Evolutionary conservation across 2,329 filamentous ascomycete species (phyloP), one percentile per base, ranked within the genome.

Genomic region (Huntiella savannae): DNA sequence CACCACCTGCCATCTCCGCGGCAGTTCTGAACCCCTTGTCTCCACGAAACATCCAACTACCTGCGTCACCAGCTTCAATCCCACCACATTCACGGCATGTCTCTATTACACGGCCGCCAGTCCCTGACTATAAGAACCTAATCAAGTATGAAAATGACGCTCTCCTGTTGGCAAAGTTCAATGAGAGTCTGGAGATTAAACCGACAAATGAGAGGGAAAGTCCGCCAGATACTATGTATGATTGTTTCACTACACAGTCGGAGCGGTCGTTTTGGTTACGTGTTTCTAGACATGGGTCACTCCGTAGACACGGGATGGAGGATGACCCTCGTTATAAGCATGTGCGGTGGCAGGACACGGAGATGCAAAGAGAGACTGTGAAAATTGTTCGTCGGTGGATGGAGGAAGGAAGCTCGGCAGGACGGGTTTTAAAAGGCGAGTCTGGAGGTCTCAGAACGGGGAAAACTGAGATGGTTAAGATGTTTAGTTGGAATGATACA

Each of bases 241-340:
- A 77, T 55, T 70, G 62, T 22, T 77, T 77, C 50, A 61, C 62
- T 4, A 63, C 65, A 2, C 67, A 69, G 3, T 68, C 69, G 2
- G 68, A 79, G 57, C 72, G 77, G 42, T 77, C 73, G 54, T 65
- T 66, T 5, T 81, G 77, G 77, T 78, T 79, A 52, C 71, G 74
- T 15, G 59, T 79, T 13, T 77, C 76, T 5, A 68, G 76, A 4
- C 67, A 66, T 47, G 76, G 74, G 2, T 74, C 75, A 0, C 65
- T 69, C 53, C 64, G 73, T 4, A 70, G 69, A 49, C 67, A 78
- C 52, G 64, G 75, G 46, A 58, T 60, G 3, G 73, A 70, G 37
- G 68, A 75, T 40, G 71, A 75, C 43, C 72, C 76, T 6, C 70
- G 68, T 51, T 80, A 79, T 55, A 62, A 69, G 13, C 66, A 70